A percentile compares a stretch with the other conserved stretches of the same genome.
Evolutionary conservation across 495 filamentous ascomycete species (phyloP).

Genomic region (Clavariopsis aquatica): DNA sequence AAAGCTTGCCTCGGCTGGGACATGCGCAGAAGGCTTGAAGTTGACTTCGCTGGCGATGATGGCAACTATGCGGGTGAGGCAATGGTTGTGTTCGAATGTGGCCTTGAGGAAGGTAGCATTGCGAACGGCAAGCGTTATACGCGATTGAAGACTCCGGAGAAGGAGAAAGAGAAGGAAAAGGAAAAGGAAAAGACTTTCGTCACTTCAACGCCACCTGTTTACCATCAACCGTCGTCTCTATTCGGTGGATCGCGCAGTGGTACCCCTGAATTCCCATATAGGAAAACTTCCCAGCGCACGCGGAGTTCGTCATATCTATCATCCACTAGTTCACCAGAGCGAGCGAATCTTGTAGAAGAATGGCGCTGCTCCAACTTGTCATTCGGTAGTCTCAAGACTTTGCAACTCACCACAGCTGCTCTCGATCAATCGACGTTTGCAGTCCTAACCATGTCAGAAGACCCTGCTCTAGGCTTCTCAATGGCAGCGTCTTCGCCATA

Average conservation of each 20-base stretch:
- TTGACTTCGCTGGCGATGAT: conserved; percentile 87
- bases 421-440: conserved; percentile 79
- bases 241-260: conserved; percentile 41
- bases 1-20: conserved; percentile 85
- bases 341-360: conserved; percentile 47
- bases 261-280: conserved; percentile 7
- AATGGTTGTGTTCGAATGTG: conserved; percentile 72
- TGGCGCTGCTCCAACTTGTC: conserved; percentile 64
- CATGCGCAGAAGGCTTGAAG: conserved; percentile 81
- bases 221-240: conserved; percentile 41
- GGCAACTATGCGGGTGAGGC: conserved; percentile 69
- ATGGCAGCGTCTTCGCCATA: conserved; percentile 57
- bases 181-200: no score
- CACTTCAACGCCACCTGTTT: not conserved
- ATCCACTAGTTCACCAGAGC: conserved; percentile 31
- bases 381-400: conserved; percentile 54
- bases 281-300: conserved; percentile 3
- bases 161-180: conserved; percentile 8
- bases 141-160: conserved; percentile 46
- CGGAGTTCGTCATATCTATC: conserved; percentile 34
- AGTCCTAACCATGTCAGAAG: conserved; percentile 69
- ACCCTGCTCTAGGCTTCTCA: conserved; percentile 64
- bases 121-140: conserved; percentile 57
- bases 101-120: conserved; percentile 56
- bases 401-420: conserved; percentile 67